phyloP scores from a whole-genome alignment of 441 rosid species.

The Capsella rubella region DNA sequence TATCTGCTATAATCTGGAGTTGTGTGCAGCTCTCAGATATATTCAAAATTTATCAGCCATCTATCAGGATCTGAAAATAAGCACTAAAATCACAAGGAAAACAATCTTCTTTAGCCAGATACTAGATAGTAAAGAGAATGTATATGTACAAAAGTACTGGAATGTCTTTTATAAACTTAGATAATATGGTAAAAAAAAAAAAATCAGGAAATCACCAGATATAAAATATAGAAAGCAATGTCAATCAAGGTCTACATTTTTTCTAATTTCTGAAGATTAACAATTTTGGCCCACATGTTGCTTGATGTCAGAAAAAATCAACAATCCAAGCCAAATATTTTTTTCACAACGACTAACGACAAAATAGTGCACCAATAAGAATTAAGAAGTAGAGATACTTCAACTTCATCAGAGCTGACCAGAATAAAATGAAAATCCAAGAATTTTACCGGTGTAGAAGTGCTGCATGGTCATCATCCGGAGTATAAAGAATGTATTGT shows the following conservation, averaged over 20 bases:
- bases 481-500: constrained; percentile 80
- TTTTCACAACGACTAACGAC: constrained; percentile 8
- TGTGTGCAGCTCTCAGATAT: constrained; percentile 17
- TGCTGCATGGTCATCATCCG: constrained; percentile 93
- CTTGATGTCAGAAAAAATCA: constrained; percentile 21
- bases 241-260: constrained; percentile 9
- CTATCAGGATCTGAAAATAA: constrained; percentile 21
- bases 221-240: constrained; percentile 3
- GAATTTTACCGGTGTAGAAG: constrained; percentile 84
- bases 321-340: constrained; percentile 5
- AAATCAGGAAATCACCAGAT: constrained; percentile 10
- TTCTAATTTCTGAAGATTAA: neutral
- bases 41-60: constrained; percentile 12
- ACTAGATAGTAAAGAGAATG: constrained; percentile 5
- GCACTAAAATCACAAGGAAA: neutral
- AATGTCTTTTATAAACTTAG: constrained; percentile 1
- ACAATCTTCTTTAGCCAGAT: constrained; percentile 27
- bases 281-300: neutral
- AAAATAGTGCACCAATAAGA: constrained; percentile 31
- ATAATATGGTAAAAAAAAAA: constrained; percentile 1
- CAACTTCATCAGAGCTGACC: constrained; percentile 22
- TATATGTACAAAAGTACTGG: neutral
- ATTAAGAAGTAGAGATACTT: constrained; percentile 17
- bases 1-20: constrained; percentile 12
- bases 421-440: constrained; percentile 29